A percentile compares a stretch with the other conserved stretches of the same genome.
Conservation (phyloP, 306 rosid genomes). For the Cucumis melo region DNA sequence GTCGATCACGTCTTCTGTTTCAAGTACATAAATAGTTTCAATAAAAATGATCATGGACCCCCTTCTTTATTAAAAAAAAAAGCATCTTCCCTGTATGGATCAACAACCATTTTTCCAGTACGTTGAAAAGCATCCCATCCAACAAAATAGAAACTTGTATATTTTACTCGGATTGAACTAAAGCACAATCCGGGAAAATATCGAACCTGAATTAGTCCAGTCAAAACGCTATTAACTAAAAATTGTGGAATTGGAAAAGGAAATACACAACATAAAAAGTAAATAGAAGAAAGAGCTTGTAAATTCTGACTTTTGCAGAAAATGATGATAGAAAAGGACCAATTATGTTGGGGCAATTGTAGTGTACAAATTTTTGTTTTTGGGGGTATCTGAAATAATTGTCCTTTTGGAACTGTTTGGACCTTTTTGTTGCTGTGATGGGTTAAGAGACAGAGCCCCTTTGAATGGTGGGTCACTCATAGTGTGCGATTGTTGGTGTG, state of each 20-base stretch:
- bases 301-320: constrained; percentile 10
- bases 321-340: background rate
- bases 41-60: background rate
- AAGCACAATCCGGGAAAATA: constrained; percentile 1
- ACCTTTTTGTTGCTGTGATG: constrained; percentile 8
- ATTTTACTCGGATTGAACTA: background rate
- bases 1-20: background rate
- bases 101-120: background rate
- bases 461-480: constrained; percentile 6
- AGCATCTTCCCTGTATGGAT: background rate
- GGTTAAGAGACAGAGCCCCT: constrained; percentile 6
- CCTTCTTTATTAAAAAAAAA: background rate
- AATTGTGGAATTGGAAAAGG: background rate
- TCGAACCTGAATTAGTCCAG: background rate
- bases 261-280: background rate
- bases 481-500: constrained; percentile 8
- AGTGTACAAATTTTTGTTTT: constrained; percentile 6
- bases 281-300: background rate
- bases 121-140: background rate
- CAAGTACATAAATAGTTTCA: background rate
- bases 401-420: constrained; percentile 6
- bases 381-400: constrained; percentile 9
- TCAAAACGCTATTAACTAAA: background rate
- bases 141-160: constrained; percentile 2
- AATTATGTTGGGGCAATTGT: constrained; percentile 6